Evolutionary conservation across 192 early-diverging fungal genomes (phyloP).

Genomic region (Rhizoclosmatium sp.): DNA sequence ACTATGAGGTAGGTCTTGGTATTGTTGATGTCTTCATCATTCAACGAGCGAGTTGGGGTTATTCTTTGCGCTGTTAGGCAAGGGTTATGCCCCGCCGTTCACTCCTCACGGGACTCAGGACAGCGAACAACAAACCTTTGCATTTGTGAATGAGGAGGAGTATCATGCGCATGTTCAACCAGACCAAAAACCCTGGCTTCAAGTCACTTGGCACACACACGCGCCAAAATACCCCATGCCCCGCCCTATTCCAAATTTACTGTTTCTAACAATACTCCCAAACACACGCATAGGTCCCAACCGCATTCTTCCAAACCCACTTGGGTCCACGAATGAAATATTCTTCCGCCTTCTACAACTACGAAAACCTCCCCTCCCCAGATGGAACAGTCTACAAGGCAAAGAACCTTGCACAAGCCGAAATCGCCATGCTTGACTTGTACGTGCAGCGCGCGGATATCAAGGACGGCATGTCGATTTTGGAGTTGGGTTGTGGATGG

Average conservation of each 20-base stretch:
- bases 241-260: too few relatives aligned
- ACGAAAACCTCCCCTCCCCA: conserved; percentile 36
- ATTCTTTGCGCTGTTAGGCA: too few relatives aligned
- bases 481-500: conserved; percentile 75
- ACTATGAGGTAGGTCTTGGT: conserved; percentile 62
- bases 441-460: conserved; percentile 61
- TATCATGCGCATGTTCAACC: not conserved
- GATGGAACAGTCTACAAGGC: not conserved
- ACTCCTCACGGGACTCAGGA: too few relatives aligned
- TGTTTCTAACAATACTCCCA: not conserved
- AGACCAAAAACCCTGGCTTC: not conserved
- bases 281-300: conserved; percentile 4
- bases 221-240: too few relatives aligned
- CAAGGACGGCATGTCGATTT: conserved; percentile 62
- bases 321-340: conserved; percentile 68
- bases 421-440: conserved; percentile 65
- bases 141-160: too few relatives aligned
- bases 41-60: too few relatives aligned
- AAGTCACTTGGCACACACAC: not conserved
- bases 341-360: conserved; percentile 64
- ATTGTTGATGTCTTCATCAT: not conserved
- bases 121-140: too few relatives aligned
- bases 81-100: too few relatives aligned
- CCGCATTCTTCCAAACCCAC: conserved; percentile 31
- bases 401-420: conserved; percentile 59